A percentile compares a stretch with the other conserved stretches of the same genome.
Conservation (phyloP, 148 eudicot genomes). For the Linanthus parryae region DNA sequence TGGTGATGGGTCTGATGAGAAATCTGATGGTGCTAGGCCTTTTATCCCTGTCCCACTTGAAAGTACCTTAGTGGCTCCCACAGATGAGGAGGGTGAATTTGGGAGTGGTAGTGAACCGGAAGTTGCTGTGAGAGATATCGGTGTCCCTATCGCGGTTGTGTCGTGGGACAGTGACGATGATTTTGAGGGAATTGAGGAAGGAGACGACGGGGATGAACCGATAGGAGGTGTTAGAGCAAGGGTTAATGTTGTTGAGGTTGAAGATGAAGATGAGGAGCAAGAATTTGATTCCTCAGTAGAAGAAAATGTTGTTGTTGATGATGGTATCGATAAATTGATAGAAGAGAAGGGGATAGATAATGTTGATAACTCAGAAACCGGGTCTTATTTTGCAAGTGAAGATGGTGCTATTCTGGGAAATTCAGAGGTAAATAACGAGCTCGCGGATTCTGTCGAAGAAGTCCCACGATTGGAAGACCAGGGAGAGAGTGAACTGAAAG, state of each 20-base stretch:
- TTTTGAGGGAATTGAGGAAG: slow-evolving; percentile 18
- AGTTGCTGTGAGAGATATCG: not conserved
- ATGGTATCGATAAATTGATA: slow-evolving; percentile 2
- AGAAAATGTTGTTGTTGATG: not conserved
- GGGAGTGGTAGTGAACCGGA: slow-evolving; percentile 3
- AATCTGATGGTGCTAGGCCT: slow-evolving; percentile 13
- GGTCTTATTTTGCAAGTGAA: slow-evolving; percentile 10
- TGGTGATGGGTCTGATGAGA: slow-evolving; percentile 2
- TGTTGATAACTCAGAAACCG: not conserved
- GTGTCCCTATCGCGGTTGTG: slow-evolving; percentile 32
- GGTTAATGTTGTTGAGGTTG: slow-evolving; percentile 18
- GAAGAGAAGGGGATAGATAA: slow-evolving; percentile 5
- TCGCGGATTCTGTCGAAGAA: no score
- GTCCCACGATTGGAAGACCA: no score
- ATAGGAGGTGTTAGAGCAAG: slow-evolving; percentile 20
- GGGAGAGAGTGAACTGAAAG: no score
- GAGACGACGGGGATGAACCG: slow-evolving; percentile 20
- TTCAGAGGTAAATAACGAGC: no score
- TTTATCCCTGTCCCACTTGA: slow-evolving; percentile 2
- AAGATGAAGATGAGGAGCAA: slow-evolving; percentile 13
- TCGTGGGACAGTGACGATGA: slow-evolving; percentile 37
- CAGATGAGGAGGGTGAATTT: not conserved
- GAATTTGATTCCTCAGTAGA: slow-evolving; percentile 13
- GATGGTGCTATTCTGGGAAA: not conserved
- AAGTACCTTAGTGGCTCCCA: not conserved